Evolutionary conservation across 2,329 filamentous ascomycete genomes (phyloP).

Genomic region (Lachnellula cervina): DNA sequence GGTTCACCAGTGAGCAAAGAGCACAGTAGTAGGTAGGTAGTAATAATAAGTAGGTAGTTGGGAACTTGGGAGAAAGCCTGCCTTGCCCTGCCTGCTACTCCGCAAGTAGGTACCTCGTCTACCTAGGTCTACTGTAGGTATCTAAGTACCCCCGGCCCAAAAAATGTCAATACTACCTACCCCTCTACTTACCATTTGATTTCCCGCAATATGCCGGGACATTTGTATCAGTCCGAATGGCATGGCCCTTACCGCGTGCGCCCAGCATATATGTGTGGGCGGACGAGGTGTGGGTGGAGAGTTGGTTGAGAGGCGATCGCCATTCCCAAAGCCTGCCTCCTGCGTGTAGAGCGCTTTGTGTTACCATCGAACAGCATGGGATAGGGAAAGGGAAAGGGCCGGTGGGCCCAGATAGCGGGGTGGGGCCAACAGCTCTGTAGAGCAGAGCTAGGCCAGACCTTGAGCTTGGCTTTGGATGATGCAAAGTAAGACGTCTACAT

Average conservation of each 20-base stretch:
- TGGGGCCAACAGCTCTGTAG: background rate
- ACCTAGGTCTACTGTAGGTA: too few relatives aligned
- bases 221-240: background rate
- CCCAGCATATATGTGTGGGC: background rate
- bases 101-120: background rate
- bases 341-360: slow-evolving; percentile 12
- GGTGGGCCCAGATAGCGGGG: slow-evolving; percentile 1
- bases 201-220: too few relatives aligned
- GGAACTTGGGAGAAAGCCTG: too few relatives aligned
- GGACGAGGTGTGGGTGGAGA: slow-evolving; percentile 10
- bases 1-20: too few relatives aligned
- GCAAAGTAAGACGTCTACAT: too few relatives aligned
- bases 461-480: background rate
- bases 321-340: slow-evolving; percentile 16
- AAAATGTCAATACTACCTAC: too few relatives aligned
- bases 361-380: slow-evolving; percentile 4
- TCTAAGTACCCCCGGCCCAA: too few relatives aligned
- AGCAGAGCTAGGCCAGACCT: background rate
- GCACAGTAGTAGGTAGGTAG: too few relatives aligned
- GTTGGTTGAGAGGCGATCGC: slow-evolving; percentile 10
- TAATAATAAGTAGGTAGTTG: too few relatives aligned
- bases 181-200: background rate
- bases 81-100: too few relatives aligned
- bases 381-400: background rate
- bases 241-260: background rate